Percentiles rank a stretch among this genome's conserved stretches.
Conservation (phyloP, 257 asterid species). For the Solanum pimpinellifolium region DNA sequence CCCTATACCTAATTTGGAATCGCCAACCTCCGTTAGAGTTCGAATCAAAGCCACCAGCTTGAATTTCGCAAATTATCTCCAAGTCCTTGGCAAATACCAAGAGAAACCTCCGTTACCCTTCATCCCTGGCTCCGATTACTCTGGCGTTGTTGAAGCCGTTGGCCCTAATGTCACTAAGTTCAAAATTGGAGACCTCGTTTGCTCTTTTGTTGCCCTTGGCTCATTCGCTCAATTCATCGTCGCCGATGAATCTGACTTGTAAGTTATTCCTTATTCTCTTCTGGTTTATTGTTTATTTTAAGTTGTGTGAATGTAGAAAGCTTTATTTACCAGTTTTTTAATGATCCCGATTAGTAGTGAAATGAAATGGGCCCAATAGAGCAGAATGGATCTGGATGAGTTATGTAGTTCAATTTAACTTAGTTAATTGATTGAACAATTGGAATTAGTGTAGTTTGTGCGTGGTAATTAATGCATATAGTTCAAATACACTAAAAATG, state of each 20-base stretch:
- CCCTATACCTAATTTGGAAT: conserved; percentile 58
- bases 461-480: neutral
- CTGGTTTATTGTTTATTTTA: neutral
- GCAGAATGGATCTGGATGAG: neutral
- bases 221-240: conserved; percentile 80
- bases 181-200: conserved; percentile 67
- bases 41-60: conserved; percentile 80
- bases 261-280: neutral
- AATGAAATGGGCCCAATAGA: neutral
- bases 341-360: neutral
- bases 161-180: conserved; percentile 64
- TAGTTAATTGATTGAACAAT: neutral
- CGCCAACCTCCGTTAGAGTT: conserved; percentile 58
- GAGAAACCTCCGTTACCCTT: conserved; percentile 78
- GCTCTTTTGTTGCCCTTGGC: conserved; percentile 66
- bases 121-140: conserved; percentile 87
- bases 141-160: conserved; percentile 70
- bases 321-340: neutral
- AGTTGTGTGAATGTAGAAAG: no score
- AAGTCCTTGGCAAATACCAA: conserved; percentile 78
- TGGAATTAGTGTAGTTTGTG: neutral
- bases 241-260: conserved; percentile 71
- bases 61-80: conserved; percentile 92
- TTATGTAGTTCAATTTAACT: neutral
- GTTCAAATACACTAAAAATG: neutral